phyloP scores from a whole-genome alignment of 1,139 yeast species.

The Geotrichum australiense region DNA sequence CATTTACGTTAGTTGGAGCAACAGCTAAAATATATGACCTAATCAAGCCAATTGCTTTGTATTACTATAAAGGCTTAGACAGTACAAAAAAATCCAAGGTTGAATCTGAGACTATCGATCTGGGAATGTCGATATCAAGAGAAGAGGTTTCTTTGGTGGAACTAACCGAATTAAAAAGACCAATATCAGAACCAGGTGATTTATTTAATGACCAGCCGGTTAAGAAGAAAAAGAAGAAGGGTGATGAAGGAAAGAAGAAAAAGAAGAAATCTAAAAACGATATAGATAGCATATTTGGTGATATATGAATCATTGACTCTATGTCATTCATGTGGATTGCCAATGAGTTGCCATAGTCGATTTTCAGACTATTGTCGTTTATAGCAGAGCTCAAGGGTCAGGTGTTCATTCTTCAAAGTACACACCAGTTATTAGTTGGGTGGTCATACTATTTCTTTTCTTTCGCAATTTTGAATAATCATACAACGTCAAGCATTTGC shows the following conservation, averaged over 20 bases:
- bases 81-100: background rate
- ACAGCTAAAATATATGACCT: slow-evolving; percentile 8
- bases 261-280: slow-evolving; percentile 15
- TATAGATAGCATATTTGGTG: slow-evolving; percentile 14
- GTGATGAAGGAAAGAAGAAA: slow-evolving; percentile 10
- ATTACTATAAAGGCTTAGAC: slow-evolving; percentile 1
- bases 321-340: no score
- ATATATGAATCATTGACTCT: no score
- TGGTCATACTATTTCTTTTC: no score
- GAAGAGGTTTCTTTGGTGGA: slow-evolving; percentile 3
- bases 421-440: no score
- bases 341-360: no score
- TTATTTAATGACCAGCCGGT: background rate
- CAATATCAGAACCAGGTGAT: background rate
- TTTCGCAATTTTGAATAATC: no score
- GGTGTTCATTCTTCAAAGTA: no score
- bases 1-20: slow-evolving; percentile 10
- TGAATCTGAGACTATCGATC: background rate
- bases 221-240: background rate
- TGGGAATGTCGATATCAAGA: slow-evolving; percentile 8
- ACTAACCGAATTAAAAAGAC: background rate
- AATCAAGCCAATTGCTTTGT: slow-evolving; percentile 8
- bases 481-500: no score
- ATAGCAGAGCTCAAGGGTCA: no score
- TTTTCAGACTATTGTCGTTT: no score